Evolutionary conservation across 202 grass and related monocot genomes (phyloP).

Genomic region (Zizania palustris): DNA sequence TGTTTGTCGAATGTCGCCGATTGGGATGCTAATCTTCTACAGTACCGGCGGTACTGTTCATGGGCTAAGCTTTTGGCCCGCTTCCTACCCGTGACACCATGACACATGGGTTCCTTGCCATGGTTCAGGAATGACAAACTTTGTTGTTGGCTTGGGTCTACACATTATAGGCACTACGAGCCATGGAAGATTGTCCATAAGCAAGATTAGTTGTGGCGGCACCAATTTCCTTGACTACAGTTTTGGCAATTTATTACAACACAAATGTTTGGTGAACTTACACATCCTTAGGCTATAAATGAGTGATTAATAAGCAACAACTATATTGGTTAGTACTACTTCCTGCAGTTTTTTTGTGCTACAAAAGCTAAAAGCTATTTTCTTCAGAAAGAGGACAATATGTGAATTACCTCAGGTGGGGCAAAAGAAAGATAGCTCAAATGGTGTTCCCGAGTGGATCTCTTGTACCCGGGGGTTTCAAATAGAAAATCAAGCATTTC

Average conservation of each 20-base stretch:
- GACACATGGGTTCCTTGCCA: no score
- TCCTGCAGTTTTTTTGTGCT: neutral
- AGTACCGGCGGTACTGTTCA: no score
- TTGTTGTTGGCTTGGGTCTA: no score
- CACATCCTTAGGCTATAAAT: neutral
- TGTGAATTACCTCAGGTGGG: conserved; percentile 76
- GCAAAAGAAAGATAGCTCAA: conserved; percentile 93
- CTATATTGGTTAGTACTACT: neutral
- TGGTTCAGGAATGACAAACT: no score
- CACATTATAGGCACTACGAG: neutral
- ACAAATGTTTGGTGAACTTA: neutral
- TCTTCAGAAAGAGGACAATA: neutral
- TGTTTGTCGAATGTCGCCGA: no score
- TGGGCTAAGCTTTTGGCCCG: no score
- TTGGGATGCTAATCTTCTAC: no score
- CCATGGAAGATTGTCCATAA: neutral
- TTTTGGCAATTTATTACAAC: neutral
- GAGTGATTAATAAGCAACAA: neutral
- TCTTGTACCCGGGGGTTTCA: conserved; percentile 67
- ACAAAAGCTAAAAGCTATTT: neutral
- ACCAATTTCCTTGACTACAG: neutral
- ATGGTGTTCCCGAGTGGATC: conserved; percentile 46
- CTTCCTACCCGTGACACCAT: no score
- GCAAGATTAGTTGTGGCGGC: neutral
- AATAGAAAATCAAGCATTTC: conserved; percentile 65